Conservation (phyloP, 495 filamentous ascomycete species). For the Geopyxis carbonaria region DNA sequence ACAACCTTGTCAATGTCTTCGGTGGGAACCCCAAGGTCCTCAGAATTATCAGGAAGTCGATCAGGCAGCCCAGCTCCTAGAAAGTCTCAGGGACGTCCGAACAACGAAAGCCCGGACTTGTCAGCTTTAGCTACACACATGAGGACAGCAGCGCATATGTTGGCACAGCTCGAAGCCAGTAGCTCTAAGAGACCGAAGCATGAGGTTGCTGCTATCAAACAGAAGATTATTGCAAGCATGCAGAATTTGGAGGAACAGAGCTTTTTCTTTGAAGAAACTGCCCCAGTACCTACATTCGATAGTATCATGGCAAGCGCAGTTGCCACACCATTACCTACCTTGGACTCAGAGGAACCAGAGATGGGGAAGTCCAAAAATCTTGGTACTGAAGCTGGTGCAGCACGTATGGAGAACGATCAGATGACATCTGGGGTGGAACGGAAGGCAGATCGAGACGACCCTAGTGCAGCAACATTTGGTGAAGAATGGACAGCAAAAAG, state of each 20-base stretch:
- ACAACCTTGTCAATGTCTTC: constrained; percentile 35
- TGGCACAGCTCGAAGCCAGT: constrained; percentile 57
- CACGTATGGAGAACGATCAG: constrained; percentile 65
- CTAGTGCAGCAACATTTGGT: constrained; percentile 62
- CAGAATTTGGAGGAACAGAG: constrained; percentile 65
- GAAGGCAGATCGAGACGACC: constrained; percentile 60
- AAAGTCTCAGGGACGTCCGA: constrained; percentile 9
- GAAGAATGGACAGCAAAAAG: constrained; percentile 61
- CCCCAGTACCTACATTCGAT: constrained; percentile 46
- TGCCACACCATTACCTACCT: constrained; percentile 6
- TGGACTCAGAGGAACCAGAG: constrained; percentile 30
- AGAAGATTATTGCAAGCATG: constrained; percentile 69
- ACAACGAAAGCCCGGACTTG: constrained; percentile 45
- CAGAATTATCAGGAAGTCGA: constrained; percentile 35
- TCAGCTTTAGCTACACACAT: constrained; percentile 63
- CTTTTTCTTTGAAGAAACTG: constrained; percentile 44
- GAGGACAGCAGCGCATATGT: constrained; percentile 62
- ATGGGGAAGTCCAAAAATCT: constrained; percentile 30
- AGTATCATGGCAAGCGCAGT: constrained; percentile 45
- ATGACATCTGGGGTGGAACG: constrained; percentile 60
- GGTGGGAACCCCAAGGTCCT: constrained; percentile 39
- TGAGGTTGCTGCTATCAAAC: constrained; percentile 57
- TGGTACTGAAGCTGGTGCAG: constrained; percentile 48
- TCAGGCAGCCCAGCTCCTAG: constrained; percentile 40
- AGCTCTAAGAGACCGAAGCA: constrained; percentile 50